Base-by-base conservation (phyloP, 1,284 basidiomycete species). In the Boletellus dicymbophilus region DNA sequence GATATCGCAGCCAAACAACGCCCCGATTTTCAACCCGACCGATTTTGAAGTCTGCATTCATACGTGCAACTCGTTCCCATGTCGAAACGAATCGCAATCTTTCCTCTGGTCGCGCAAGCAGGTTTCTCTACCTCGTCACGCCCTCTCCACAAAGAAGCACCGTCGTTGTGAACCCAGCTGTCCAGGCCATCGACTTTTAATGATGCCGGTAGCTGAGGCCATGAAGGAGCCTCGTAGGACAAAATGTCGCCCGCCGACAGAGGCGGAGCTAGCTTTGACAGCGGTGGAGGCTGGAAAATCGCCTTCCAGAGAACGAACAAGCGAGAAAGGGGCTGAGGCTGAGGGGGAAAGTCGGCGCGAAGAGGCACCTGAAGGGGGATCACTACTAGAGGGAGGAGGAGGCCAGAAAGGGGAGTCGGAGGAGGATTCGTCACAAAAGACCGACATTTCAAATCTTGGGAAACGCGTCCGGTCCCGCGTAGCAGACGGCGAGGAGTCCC, bases 1-100 rank as follows among this genome's bases (percentile, higher is more conserved):
- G 8, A 36, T 22, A 13, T 27, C 53, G 39, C 51, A 48, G 26
- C 37, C 21, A 20, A 49, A 27, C 37, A 48, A 37, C 5, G 22
- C 20, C 10, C n/a, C 44, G 10, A 18, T 3, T 16, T 37, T 41
- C 42, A 47, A 57, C 37, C 10, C 52, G 18, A 28, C 20, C 7
- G 56, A 67, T 18, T 61, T 54, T 15, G 65, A 67, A 49, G 34
- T 67, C 18, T 63, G 61, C 44, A 63, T 66, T 27, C 61, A 63
- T 26, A 63, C 62, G 0, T 67, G 65, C 41, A 63, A 60, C 38
- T 21, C 42, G 5, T 22, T 41, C 20, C 65, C 49, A 4, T 63
- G 61, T 50, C 62, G 65, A 44, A 67, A 63, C 16, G 65, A 65
- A 38, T 56, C 65, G n/a, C 53, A 51, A 4, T 67, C 64, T 12